phyloP scores from a whole-genome alignment of 2,329 filamentous ascomycete genomes.

The Talaromyces funiculosus region DNA sequence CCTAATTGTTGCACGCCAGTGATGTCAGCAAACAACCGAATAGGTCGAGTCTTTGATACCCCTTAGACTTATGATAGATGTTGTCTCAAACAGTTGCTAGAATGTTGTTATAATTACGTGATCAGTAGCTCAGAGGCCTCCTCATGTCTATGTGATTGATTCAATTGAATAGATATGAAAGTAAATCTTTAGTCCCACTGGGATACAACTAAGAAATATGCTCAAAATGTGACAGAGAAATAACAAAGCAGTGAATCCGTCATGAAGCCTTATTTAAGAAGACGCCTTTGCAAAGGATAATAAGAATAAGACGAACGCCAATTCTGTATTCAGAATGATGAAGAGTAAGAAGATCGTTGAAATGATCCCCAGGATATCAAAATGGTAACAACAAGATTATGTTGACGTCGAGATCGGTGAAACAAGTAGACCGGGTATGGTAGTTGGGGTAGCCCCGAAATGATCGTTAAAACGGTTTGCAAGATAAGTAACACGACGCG shows the following conservation, averaged over 20 bases:
- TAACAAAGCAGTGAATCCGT: not conserved
- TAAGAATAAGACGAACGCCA: not conserved
- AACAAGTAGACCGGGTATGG: not conserved
- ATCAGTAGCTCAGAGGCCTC: not conserved
- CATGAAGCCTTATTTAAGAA: not conserved
- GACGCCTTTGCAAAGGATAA: not conserved
- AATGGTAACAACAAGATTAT: conserved; percentile 8
- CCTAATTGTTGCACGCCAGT: not conserved
- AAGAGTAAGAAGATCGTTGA: conserved; percentile 12
- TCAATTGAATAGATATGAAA: not conserved
- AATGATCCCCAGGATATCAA: conserved; percentile 8
- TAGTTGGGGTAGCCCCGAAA: not conserved
- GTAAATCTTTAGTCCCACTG: not conserved
- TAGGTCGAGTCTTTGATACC: not conserved
- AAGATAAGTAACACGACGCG: not conserved
- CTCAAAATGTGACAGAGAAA: not conserved
- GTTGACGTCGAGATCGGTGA: not conserved
- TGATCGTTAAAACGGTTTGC: not conserved
- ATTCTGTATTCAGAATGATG: conserved; percentile 1
- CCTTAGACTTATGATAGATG: not conserved
- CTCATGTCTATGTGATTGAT: not conserved
- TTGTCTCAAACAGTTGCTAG: not conserved
- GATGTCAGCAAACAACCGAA: not conserved
- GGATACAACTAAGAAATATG: not conserved
- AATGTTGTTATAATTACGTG: not conserved